These are phyloP conservation scores for Clitoria ternatea DNA, from an alignment of 306 rosid species.

Conservation along the genomic window DNA sequence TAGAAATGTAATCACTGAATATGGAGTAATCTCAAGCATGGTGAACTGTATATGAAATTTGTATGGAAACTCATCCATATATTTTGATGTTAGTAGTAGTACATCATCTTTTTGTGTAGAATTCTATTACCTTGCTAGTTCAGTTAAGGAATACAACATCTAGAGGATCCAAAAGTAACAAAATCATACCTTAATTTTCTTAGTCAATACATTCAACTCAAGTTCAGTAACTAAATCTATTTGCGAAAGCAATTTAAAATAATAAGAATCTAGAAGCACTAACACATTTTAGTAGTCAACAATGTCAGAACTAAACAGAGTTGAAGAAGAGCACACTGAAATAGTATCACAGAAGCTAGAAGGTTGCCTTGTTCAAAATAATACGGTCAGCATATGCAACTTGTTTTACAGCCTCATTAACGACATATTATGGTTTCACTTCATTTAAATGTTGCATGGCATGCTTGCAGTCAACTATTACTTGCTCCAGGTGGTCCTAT, in stretches of 20 bases:
- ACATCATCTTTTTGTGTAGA: background rate
- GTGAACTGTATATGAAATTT: background rate
- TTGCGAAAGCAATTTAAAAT: slow-evolving; percentile 45
- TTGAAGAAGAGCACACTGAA: background rate
- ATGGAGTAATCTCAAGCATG: background rate
- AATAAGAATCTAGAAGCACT: slow-evolving; percentile 4
- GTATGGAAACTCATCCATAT: background rate
- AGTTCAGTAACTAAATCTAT: slow-evolving; percentile 67
- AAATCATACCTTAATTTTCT: slow-evolving; percentile 63
- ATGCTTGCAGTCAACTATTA: slow-evolving; percentile 90
- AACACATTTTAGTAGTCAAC: background rate
- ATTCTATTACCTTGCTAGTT: background rate
- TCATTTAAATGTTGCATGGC: slow-evolving; percentile 76
- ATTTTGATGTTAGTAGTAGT: background rate
- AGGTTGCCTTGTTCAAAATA: slow-evolving; percentile 73
- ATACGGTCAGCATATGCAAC: slow-evolving; percentile 91
- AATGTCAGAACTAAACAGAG: background rate
- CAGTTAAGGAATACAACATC: background rate
- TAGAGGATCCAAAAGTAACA: slow-evolving; percentile 4
- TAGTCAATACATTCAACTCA: slow-evolving; percentile 58
- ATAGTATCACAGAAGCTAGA: slow-evolving; percentile 16
- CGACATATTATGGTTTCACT: slow-evolving; percentile 91
- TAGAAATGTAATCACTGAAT: background rate
- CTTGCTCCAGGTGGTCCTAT: no score
- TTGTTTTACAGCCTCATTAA: slow-evolving; percentile 91